These are phyloP conservation scores for Leucocoprinus leucothites DNA, from an alignment of 768 basidiomycete species.

Conservation along the genomic window DNA sequence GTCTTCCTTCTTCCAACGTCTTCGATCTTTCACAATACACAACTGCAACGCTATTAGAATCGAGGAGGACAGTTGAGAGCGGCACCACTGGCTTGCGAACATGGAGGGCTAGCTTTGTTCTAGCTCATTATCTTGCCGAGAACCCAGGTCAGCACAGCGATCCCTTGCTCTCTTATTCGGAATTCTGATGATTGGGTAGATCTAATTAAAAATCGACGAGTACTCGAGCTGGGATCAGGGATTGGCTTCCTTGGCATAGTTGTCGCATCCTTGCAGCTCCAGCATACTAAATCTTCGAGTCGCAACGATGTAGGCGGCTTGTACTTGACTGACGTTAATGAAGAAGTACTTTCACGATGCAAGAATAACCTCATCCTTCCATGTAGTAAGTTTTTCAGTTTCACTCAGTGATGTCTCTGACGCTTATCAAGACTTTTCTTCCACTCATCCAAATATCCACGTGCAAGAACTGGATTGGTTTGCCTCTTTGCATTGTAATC, in stretches of 20 bases:
- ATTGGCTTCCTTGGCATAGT: slow-evolving; percentile 73
- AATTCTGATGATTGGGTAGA: slow-evolving; percentile 34
- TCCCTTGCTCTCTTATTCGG: neutral
- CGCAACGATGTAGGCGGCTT: slow-evolving; percentile 12
- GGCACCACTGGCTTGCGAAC: slow-evolving; percentile 82
- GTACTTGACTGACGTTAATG: slow-evolving; percentile 63
- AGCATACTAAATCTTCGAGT: slow-evolving; percentile 3
- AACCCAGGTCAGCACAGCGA: slow-evolving; percentile 45
- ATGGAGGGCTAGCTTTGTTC: slow-evolving; percentile 69
- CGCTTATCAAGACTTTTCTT: slow-evolving; percentile 49
- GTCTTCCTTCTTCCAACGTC: neutral
- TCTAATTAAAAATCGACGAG: slow-evolving; percentile 37
- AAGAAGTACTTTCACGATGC: slow-evolving; percentile 61
- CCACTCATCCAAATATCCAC: slow-evolving; percentile 40
- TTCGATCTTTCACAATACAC: slow-evolving; percentile 29
- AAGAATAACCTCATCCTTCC: slow-evolving; percentile 53
- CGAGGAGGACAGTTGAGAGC: slow-evolving; percentile 66
- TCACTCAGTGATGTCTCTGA: slow-evolving; percentile 15
- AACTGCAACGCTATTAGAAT: slow-evolving; percentile 64
- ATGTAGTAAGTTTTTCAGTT: slow-evolving; percentile 56
- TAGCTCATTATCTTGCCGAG: slow-evolving; percentile 57
- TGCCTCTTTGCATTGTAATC: slow-evolving; percentile 41
- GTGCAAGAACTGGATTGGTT: slow-evolving; percentile 64
- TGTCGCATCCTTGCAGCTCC: slow-evolving; percentile 52
- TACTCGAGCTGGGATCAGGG: slow-evolving; percentile 77